Conservation (phyloP, 2,329 filamentous ascomycete genomes). For the Cryphonectria radicalis region DNA sequence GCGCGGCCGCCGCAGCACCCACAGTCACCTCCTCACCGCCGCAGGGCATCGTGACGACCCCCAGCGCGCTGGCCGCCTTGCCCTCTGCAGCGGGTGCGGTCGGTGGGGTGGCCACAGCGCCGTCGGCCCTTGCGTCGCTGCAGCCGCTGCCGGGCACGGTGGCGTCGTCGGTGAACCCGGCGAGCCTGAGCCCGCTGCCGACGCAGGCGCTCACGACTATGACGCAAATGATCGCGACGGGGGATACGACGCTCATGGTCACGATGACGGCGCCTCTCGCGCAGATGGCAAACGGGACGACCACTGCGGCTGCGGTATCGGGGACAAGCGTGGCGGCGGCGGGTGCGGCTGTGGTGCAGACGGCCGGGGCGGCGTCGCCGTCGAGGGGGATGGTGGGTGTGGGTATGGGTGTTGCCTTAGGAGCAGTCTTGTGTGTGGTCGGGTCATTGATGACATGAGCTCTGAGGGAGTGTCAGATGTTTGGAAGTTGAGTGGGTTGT, state of each 20-base stretch:
- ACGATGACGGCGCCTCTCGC: constrained; percentile 19
- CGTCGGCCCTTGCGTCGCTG: constrained; percentile 11
- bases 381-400: constrained; percentile 10
- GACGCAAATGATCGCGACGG: constrained; percentile 10
- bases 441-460: constrained; percentile 14
- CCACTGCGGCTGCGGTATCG: not conserved
- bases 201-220: constrained; percentile 22
- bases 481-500: not conserved
- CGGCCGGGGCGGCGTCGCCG: constrained; percentile 7
- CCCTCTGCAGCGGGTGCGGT: not conserved
- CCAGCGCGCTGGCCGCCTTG: not conserved
- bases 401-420: constrained; percentile 11
- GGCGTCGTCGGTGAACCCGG: not conserved
- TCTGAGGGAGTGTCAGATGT: not conserved
- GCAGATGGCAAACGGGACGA: not conserved
- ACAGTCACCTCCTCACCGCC: not conserved
- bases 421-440: constrained; percentile 9
- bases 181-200: constrained; percentile 19
- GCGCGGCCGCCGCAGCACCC: not conserved
- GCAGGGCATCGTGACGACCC: constrained; percentile 17
- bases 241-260: constrained; percentile 11
- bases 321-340: not conserved
- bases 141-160: constrained; percentile 17
- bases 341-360: not conserved
- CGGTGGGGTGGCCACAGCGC: not conserved